Evolutionary conservation across 306 rosid genomes (phyloP).

Genomic region (peach (Prunus persica)): Prunus_persica_NCBIv2 NC_034013.1:11233001-11233500

Average conservation of each 20-base stretch:
- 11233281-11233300: neutral
- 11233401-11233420: slow-evolving; percentile 89
- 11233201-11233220: slow-evolving; percentile 93
- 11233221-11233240: slow-evolving; percentile 39
- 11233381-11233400: slow-evolving; percentile 69
- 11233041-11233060: neutral
- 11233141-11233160: slow-evolving; percentile 81
- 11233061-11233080: neutral
- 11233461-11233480: slow-evolving; percentile 56
- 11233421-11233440: slow-evolving; percentile 83
- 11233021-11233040: neutral
- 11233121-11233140: slow-evolving; percentile 58
- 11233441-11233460: slow-evolving; percentile 80
- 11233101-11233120: slow-evolving; percentile 6
- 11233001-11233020: neutral
- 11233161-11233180: slow-evolving; percentile 99
- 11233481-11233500: slow-evolving; percentile 11
- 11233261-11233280: neutral
- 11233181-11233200: slow-evolving; percentile 93
- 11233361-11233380: slow-evolving; percentile 79
- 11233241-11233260: slow-evolving; percentile 7
- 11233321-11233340: neutral
- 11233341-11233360: slow-evolving; percentile 6
- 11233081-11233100: neutral
- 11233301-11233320: neutral